Evolutionary conservation across 768 basidiomycete genomes (phyloP).

Genomic region (Coprinopsis strossmayeri): DNA sequence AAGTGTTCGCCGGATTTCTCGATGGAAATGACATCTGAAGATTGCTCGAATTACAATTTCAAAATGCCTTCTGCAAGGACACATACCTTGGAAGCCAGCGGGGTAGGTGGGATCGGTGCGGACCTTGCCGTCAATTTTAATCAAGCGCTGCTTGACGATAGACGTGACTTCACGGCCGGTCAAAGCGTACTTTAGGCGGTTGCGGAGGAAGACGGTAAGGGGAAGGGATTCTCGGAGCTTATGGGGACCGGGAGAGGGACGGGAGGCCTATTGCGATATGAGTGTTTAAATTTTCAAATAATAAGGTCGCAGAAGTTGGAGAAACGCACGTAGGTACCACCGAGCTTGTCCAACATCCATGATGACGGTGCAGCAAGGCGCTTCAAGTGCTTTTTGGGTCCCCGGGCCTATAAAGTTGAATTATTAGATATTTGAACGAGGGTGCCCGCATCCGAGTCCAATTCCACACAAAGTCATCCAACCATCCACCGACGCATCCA

Average conservation of each 20-base stretch:
- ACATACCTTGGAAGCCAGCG: conserved; percentile 93
- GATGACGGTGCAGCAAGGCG: conserved; percentile 94
- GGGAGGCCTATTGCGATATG: conserved; percentile 60
- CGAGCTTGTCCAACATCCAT: conserved; percentile 99
- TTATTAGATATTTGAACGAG: conserved; percentile 19
- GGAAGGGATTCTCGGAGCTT: conserved; percentile 98
- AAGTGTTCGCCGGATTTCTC: conserved; percentile 99
- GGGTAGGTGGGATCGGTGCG: conserved; percentile 97
- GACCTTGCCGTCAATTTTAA: conserved; percentile 99
- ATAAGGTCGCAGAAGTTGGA: conserved; percentile 11
- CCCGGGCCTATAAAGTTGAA: conserved; percentile 63
- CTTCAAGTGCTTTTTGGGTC: conserved; percentile 99
- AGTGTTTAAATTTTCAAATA: conserved; percentile 7
- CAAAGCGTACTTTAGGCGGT: conserved; percentile 98
- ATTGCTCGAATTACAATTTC: conserved; percentile 1
- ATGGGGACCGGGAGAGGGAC: conserved; percentile 97
- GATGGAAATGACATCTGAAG: conserved; percentile 86
- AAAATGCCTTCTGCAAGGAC: conserved; percentile 2
- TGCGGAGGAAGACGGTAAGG: conserved; percentile 94
- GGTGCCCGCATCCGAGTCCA: conserved; percentile 11
- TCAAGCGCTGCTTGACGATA: conserved; percentile 92
- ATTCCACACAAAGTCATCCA: conserved; percentile 33
- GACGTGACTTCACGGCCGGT: conserved; percentile 93
- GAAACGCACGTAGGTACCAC: conserved; percentile 77
- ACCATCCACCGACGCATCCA: conserved; percentile 30